Conservation (phyloP, 2,329 filamentous ascomycete species). For the Fusarium sp. region DNA sequence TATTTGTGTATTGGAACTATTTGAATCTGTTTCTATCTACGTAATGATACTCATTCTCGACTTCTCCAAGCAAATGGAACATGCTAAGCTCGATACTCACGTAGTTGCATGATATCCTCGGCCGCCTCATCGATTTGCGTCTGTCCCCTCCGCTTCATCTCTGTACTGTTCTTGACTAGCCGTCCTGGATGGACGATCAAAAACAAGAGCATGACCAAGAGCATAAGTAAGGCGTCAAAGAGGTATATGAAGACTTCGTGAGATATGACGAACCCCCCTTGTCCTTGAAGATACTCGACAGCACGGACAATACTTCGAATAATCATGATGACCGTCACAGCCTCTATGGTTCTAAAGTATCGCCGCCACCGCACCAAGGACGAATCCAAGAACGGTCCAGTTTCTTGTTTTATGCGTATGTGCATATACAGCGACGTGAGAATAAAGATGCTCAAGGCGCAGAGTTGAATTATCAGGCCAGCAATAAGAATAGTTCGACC, state of each 20-base stretch:
- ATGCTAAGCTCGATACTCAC: neutral
- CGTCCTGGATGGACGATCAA: constrained; percentile 4
- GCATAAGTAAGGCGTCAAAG: constrained; percentile 55
- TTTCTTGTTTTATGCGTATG: neutral
- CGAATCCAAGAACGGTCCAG: neutral
- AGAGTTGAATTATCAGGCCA: neutral
- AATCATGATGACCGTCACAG: constrained; percentile 51
- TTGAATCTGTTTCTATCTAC: neutral
- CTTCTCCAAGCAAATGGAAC: fast-evolving
- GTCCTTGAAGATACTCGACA: constrained; percentile 56
- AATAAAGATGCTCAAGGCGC: neutral
- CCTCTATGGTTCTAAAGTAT: constrained; percentile 45
- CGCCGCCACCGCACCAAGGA: constrained; percentile 41
- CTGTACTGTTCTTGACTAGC: neutral
- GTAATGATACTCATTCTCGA: fast-evolving
- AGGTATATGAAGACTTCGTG: constrained; percentile 54
- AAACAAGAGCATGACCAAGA: constrained; percentile 51
- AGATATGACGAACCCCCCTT: constrained; percentile 50
- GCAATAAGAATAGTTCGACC: constrained; percentile 4
- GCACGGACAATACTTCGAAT: constrained; percentile 56
- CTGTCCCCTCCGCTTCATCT: neutral
- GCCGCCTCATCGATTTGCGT: neutral
- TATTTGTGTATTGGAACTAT: neutral
- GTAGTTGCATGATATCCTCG: neutral
- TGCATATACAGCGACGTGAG: neutral